Evolutionary conservation across 495 filamentous ascomycete species (phyloP), one percentile per base, ranked within the genome.

Genomic region (Barbatosphaeria neglecta): DNA sequence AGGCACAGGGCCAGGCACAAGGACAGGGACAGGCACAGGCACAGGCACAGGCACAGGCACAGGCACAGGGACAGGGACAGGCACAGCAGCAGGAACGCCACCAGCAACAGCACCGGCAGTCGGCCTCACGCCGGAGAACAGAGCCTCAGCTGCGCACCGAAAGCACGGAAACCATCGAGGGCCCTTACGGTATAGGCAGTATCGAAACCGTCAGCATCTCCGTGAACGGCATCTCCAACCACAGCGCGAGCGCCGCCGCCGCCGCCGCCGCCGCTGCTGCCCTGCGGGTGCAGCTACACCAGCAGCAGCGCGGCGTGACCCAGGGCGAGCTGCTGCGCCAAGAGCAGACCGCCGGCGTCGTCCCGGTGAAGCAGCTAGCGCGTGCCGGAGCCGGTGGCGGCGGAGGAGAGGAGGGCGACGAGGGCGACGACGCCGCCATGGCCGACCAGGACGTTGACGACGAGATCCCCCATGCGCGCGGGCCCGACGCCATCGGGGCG

Each of bases 251-350:
- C 16, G 45, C 58, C 20, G 23, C 56, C 9, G 17, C 56, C 47
- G 27, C 27, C 9, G 23, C 56, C 9, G 17, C 56, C 47, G 27
- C 27, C 9, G 27, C 13, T 2, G 31, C 31, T 6, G 39, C 39
- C 2, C 20, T 41, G 1, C 22, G n/a, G 39, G 18, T 9, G 17
- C 38, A 40, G 38, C 10, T 9, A 1, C 38, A 40, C 19, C 38
- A 8, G 41, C 65, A 46, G 35, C 54, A 52, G 53, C 63, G 80
- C 22, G 74, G 74, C 18, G 75, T 88, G 22, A 83, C 80, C 1
- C 86, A 92, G 54, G 86, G 84, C 28, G 84, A 90, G 58, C 64
- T 90, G 16, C 62, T 88, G 6, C 67, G 84, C n/a, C 80, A 86
- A 53, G 86, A 90, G 55, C 86, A 89, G 58, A 77, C 80, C 55